Conservation (phyloP, 1,284 basidiomycete genomes). For the Erythrobasidium hasegawianum region DNA sequence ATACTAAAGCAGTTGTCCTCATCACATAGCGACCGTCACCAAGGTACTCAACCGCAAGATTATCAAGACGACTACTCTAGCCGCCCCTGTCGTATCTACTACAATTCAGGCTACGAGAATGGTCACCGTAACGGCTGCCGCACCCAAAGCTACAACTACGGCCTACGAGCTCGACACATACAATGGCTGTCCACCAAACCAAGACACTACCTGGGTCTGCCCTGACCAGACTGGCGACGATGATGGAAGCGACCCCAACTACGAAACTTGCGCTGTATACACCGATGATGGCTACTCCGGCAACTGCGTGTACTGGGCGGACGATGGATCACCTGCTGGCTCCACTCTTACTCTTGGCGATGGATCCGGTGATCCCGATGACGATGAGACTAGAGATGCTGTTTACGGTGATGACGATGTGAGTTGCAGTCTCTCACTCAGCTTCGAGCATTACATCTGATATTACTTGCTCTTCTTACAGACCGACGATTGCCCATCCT, state of each 20-base stretch:
- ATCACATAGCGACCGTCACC: constrained; percentile 1
- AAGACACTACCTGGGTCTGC: background rate
- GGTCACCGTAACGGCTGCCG: background rate
- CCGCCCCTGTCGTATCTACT: background rate
- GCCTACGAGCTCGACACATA: background rate
- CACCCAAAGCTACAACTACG: background rate
- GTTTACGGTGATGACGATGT: constrained; percentile 8
- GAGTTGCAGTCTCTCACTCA: background rate
- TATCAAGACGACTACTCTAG: background rate
- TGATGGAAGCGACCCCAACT: constrained; percentile 5
- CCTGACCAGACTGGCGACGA: constrained; percentile 12
- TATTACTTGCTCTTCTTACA: background rate
- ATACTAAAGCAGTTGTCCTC: too few relatives aligned
- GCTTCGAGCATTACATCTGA: too few relatives aligned
- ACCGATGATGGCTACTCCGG: constrained; percentile 6
- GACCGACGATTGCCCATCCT: constrained; percentile 10
- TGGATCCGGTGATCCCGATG: constrained; percentile 3
- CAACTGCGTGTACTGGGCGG: constrained; percentile 6
- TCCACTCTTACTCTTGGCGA: background rate
- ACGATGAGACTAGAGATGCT: background rate
- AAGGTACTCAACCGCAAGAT: constrained; percentile 1
- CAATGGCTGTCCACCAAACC: constrained; percentile 1
- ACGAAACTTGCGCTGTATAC: background rate
- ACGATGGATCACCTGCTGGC: constrained; percentile 3
- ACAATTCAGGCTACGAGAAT: background rate